These are phyloP conservation scores for Paecilomyces sp. DNA, from an alignment of 2,329 filamentous ascomycete species.

Conservation along the genomic window DNA sequence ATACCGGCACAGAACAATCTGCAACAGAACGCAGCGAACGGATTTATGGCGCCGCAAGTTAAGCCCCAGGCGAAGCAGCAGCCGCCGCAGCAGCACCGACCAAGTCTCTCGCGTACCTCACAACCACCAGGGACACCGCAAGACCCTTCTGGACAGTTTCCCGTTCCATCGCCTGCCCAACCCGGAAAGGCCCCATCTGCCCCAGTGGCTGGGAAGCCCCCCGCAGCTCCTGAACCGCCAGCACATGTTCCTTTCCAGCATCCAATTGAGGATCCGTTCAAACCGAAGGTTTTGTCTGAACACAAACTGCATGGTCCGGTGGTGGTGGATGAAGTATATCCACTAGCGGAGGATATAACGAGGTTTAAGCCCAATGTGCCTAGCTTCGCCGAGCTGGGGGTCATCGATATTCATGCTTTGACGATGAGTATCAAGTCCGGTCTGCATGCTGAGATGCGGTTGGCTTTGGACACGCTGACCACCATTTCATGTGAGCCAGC, in stretches of 20 bases:
- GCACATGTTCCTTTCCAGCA: conserved; percentile 26
- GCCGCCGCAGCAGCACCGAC: conserved; percentile 18
- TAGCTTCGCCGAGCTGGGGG: conserved; percentile 66
- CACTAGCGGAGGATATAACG: conserved; percentile 60
- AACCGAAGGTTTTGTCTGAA: conserved; percentile 39
- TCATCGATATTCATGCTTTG: conserved; percentile 83
- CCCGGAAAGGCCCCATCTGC: conserved; percentile 17
- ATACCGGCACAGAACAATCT: conserved; percentile 22
- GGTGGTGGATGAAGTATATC: conserved; percentile 57
- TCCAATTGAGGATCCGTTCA: conserved; percentile 39
- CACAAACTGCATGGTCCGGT: conserved; percentile 64
- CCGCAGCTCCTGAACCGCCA: conserved; percentile 22
- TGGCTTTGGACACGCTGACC: conserved; percentile 78
- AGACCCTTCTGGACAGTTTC: conserved; percentile 20
- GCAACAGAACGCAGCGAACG: conserved; percentile 28
- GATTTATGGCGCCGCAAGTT: conserved; percentile 29
- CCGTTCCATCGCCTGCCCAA: conserved; percentile 20
- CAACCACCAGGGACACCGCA: conserved; percentile 22
- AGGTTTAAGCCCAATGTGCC: conserved; percentile 69
- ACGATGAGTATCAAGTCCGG: conserved; percentile 86
- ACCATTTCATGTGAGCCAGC: conserved; percentile 60
- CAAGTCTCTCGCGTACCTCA: conserved; percentile 25
- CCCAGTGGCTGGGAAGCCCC: conserved; percentile 19
- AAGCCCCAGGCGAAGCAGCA: conserved; percentile 25
- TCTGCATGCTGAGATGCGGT: conserved; percentile 78